These are phyloP conservation scores for Phoma sp. DNA, from an alignment of 2,329 filamentous ascomycete genomes.

Conservation along the genomic window DNA sequence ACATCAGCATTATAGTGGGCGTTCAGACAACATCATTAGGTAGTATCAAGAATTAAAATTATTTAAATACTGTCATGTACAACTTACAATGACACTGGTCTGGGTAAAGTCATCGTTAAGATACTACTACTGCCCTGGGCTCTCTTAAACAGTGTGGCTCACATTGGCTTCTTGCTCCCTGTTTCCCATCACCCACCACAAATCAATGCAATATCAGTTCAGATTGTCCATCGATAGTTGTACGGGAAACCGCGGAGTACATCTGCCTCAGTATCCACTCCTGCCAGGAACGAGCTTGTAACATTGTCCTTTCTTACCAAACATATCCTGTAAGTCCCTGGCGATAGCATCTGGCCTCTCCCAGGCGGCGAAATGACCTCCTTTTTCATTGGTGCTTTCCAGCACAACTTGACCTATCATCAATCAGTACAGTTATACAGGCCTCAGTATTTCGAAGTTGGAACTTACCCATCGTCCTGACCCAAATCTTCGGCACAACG, in stretches of 20 bases:
- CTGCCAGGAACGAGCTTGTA: constrained; percentile 45
- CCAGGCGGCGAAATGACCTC: constrained; percentile 69
- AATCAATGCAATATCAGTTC: not conserved
- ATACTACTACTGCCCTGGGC: too few relatives aligned
- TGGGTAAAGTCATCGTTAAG: too few relatives aligned
- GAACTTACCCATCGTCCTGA: constrained; percentile 61
- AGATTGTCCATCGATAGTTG: not conserved
- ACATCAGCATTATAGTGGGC: too few relatives aligned
- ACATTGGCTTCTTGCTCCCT: too few relatives aligned
- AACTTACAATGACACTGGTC: too few relatives aligned
- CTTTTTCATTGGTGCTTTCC: constrained; percentile 58
- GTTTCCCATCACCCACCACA: too few relatives aligned
- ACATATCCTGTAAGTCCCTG: constrained; percentile 65
- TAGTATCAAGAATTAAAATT: too few relatives aligned
- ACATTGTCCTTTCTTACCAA: constrained; percentile 55
- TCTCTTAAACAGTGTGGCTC: too few relatives aligned
- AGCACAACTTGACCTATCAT: constrained; percentile 61
- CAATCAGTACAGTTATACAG: not conserved
- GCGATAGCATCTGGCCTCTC: constrained; percentile 64
- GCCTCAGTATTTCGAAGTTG: too few relatives aligned
- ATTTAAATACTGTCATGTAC: too few relatives aligned
- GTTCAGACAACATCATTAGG: too few relatives aligned
- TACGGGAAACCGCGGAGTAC: too few relatives aligned
- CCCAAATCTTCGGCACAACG: constrained; percentile 64
- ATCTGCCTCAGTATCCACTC: constrained; percentile 20